Percentiles rank a stretch among this genome's conserved stretches.
Evolutionary conservation across 129 eudicot species (phyloP).

Genomic region (Chrysanthemum lavandulifolium): DNA sequence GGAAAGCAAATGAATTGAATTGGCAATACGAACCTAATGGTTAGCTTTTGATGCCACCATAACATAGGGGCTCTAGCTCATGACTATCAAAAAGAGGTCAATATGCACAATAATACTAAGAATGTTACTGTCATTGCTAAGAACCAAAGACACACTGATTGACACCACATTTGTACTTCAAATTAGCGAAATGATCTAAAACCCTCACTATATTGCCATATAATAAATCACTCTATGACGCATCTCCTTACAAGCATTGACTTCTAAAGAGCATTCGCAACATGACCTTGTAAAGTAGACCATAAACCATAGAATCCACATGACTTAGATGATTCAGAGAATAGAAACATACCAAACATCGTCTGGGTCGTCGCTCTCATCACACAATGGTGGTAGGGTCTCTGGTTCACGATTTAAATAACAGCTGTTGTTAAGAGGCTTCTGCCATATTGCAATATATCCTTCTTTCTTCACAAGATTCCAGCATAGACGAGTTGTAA

Average conservation of each 20-base stretch:
- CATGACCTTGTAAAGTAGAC: slow-evolving; percentile 6
- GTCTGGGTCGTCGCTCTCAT: slow-evolving; percentile 74
- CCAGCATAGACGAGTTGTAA: slow-evolving; percentile 93
- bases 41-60: too few species aligned
- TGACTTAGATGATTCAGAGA: background rate
- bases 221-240: background rate
- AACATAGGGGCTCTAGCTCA: too few species aligned
- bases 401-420: slow-evolving; percentile 76
- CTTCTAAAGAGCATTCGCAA: background rate
- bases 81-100: background rate
- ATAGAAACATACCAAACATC: slow-evolving; percentile 67
- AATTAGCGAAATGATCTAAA: background rate
- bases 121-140: background rate
- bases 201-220: background rate
- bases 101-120: background rate
- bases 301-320: slow-evolving; percentile 9
- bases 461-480: slow-evolving; percentile 92
- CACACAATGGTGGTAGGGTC: slow-evolving; percentile 80
- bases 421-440: slow-evolving; percentile 79
- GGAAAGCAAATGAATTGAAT: background rate
- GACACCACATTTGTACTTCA: background rate
- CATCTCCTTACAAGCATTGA: background rate
- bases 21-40: too few species aligned
- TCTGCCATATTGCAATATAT: slow-evolving; percentile 96
- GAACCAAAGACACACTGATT: background rate